A percentile compares a stretch with the other conserved stretches of the same genome.
These are phyloP conservation scores for Alliaria petiolata DNA, from an alignment of 345 rosid genomes.

Conservation along the genomic window DNA sequence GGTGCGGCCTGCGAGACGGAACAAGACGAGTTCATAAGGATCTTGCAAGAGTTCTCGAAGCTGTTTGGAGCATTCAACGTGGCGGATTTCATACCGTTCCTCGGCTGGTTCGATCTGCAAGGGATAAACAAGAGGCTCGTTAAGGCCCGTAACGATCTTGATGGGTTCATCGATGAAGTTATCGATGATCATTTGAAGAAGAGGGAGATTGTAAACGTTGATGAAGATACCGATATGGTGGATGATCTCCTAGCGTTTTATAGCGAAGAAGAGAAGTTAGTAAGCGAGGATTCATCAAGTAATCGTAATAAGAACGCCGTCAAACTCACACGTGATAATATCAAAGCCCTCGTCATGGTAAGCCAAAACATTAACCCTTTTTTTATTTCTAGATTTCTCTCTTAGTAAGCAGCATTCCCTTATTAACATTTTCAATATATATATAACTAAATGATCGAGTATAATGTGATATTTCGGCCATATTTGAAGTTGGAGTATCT, in stretches of 20 bases:
- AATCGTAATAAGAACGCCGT: conserved; percentile 58
- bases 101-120: conserved; percentile 66
- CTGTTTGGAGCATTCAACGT: conserved; percentile 91
- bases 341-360: conserved; percentile 96
- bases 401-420: too few relatives aligned
- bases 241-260: conserved; percentile 80
- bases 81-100: conserved; percentile 72
- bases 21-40: conserved; percentile 68
- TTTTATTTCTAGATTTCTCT: neutral
- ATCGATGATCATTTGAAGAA: conserved; percentile 72
- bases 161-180: conserved; percentile 69
- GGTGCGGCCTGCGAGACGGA: conserved; percentile 59
- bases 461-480: too few relatives aligned
- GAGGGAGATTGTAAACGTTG: conserved; percentile 2
- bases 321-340: conserved; percentile 64
- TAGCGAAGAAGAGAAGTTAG: conserved; percentile 43
- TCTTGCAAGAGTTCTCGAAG: conserved; percentile 89
- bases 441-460: too few relatives aligned
- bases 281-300: conserved; percentile 23
- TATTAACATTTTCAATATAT: too few relatives aligned
- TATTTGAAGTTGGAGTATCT: too few relatives aligned
- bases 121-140: conserved; percentile 56
- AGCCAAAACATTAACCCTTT: conserved; percentile 3
- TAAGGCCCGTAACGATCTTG: conserved; percentile 65
- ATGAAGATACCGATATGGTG: conserved; percentile 68